Percentiles rank a stretch among this genome's conserved stretches.
These are phyloP conservation scores for Zostera marina DNA, from an alignment of 116 monocot species.

Conservation along the genomic window DNA sequence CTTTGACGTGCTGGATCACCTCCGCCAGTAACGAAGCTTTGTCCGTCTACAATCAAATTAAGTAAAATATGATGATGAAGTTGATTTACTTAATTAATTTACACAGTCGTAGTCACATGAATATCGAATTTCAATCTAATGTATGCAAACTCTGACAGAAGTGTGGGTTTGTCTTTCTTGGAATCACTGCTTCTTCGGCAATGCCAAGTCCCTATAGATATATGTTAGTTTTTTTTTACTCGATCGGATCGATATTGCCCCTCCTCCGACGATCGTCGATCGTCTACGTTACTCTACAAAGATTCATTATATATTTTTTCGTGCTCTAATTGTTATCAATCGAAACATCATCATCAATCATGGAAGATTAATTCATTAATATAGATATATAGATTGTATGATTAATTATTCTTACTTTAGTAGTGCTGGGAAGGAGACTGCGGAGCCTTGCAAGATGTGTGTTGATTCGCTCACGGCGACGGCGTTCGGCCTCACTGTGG, in stretches of 20 bases:
- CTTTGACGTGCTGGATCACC: conserved; percentile 61
- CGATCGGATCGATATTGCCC: neutral
- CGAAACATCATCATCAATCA: no score
- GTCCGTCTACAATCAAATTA: conserved; percentile 17
- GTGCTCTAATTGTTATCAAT: no score
- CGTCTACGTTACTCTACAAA: no score
- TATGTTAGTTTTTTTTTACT: conserved; percentile 32
- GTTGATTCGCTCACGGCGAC: conserved; percentile 61
- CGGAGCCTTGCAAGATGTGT: conserved; percentile 65
- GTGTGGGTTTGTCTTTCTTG: conserved; percentile 45
- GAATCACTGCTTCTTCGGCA: conserved; percentile 22
- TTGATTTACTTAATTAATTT: no score
- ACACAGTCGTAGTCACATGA: no score
- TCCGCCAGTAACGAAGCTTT: conserved; percentile 52
- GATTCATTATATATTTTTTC: no score
- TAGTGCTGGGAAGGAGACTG: conserved; percentile 87
- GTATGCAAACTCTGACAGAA: conserved; percentile 23
- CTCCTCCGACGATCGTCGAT: no score
- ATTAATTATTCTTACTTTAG: conserved; percentile 76
- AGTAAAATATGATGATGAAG: no score
- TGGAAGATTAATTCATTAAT: no score
- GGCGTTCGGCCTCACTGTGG: conserved; percentile 72
- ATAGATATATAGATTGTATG: no score
- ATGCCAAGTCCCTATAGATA: conserved; percentile 13
- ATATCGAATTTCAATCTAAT: no score